Percentiles rank a stretch among this genome's conserved stretches.
These are phyloP conservation scores for Durotheca rogersii DNA, from an alignment of 495 filamentous ascomycete genomes.

Conservation along the genomic window DNA sequence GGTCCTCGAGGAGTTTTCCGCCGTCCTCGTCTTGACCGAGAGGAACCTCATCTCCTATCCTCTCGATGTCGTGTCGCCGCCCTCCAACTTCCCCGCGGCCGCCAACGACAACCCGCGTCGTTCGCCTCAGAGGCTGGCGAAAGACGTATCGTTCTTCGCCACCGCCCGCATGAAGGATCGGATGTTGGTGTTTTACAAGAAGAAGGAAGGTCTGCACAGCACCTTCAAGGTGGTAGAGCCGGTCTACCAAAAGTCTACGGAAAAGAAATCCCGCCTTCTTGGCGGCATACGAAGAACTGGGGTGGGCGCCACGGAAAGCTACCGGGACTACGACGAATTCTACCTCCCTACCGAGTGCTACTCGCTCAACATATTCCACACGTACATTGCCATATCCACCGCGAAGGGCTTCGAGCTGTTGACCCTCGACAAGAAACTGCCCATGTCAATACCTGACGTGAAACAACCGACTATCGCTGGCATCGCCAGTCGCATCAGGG, in stretches of 20 bases:
- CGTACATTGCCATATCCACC: conserved; percentile 85
- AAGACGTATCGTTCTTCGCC: conserved; percentile 94
- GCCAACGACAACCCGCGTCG: conserved; percentile 64
- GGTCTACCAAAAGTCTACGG: conserved; percentile 81
- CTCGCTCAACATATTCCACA: conserved; percentile 93
- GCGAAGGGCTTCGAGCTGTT: conserved; percentile 93
- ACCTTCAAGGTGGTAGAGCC: conserved; percentile 97
- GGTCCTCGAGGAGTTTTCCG: conserved; percentile 90
- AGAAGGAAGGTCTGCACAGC: conserved; percentile 83
- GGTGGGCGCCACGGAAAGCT: conserved; percentile 83
- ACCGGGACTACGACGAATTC: conserved; percentile 97
- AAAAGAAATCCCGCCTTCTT: conserved; percentile 72
- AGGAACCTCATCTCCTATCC: conserved; percentile 92
- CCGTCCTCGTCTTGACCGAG: conserved; percentile 87
- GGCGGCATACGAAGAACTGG: conserved; percentile 48
- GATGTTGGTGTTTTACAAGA: conserved; percentile 93
- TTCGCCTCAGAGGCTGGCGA: conserved; percentile 88
- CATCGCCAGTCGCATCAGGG: conserved; percentile 77
- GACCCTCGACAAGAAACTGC: conserved; percentile 92
- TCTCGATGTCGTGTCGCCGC: conserved; percentile 81
- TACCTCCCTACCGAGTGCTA: conserved; percentile 97
- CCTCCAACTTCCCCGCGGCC: conserved; percentile 61
- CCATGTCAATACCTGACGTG: conserved; percentile 86
- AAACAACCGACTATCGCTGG: conserved; percentile 70
- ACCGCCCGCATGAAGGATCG: conserved; percentile 96